phyloP scores from a whole-genome alignment of 2,329 filamentous ascomycete species.

The Phyllosticta citrichinensis region DNA sequence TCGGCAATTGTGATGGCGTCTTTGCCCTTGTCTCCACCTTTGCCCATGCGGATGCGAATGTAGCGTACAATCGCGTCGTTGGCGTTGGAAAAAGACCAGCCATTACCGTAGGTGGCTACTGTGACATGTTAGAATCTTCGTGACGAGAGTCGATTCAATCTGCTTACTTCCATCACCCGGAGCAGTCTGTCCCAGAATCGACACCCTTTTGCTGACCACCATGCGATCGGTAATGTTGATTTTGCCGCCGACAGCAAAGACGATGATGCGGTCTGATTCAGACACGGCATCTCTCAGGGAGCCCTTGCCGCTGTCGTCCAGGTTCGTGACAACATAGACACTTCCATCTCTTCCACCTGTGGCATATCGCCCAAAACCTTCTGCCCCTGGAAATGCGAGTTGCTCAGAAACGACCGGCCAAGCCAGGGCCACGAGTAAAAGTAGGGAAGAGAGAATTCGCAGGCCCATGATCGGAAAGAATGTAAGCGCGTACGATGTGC shows the following conservation, averaged over 20 bases:
- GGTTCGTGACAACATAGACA: constrained; percentile 41
- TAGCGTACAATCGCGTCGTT: constrained; percentile 47
- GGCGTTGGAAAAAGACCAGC: constrained; percentile 42
- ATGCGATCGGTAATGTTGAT: constrained; percentile 40
- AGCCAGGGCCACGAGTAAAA: constrained; percentile 6
- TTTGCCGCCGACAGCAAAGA: constrained; percentile 41
- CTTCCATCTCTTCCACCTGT: constrained; percentile 37
- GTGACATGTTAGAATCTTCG: constrained; percentile 13
- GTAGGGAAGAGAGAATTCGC: neutral
- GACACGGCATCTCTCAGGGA: constrained; percentile 44
- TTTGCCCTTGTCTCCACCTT: constrained; percentile 41
- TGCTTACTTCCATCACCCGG: constrained; percentile 32
- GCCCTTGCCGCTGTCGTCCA: constrained; percentile 39
- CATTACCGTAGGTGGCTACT: constrained; percentile 45
- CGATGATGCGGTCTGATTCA: constrained; percentile 37
- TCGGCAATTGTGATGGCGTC: constrained; percentile 45
- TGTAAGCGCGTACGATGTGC: neutral
- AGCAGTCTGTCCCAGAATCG: constrained; percentile 43
- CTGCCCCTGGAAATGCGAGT: constrained; percentile 41
- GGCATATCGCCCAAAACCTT: constrained; percentile 40
- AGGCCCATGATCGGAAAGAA: neutral
- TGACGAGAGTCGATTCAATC: too few species aligned
- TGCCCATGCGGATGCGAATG: constrained; percentile 46
- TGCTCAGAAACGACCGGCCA: constrained; percentile 11
- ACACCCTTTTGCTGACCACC: constrained; percentile 39